These are phyloP conservation scores for Solanum aculeatissimum DNA, from an alignment of 305 asterid species.

Conservation along the genomic window DNA sequence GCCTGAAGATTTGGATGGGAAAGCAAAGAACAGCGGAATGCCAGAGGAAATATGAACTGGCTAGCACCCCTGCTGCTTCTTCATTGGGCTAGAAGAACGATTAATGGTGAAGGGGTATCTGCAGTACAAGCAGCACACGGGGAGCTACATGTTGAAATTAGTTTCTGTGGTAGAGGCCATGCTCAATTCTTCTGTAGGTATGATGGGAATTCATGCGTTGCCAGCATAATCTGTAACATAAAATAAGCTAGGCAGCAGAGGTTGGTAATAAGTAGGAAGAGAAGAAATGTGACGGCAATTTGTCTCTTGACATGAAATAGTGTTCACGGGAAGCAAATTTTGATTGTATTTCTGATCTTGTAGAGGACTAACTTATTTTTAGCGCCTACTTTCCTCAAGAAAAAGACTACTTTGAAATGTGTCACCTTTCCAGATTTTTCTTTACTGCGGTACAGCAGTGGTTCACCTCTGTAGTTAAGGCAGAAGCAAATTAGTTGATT, in stretches of 20 bases:
- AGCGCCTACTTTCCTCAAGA: neutral
- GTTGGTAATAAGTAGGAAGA: constrained; percentile 9
- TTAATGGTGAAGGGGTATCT: neutral
- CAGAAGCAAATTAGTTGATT: neutral
- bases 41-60: neutral
- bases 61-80: neutral
- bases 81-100: constrained; percentile 4
- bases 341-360: constrained; percentile 11
- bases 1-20: neutral
- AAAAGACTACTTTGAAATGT: neutral
- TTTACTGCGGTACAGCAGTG: neutral
- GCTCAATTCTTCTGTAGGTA: constrained; percentile 3
- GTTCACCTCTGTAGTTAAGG: neutral
- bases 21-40: neutral
- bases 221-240: constrained; percentile 29
- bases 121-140: neutral
- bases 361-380: constrained; percentile 11
- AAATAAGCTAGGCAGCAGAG: constrained; percentile 30
- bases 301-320: constrained; percentile 22
- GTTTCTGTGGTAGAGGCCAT: constrained; percentile 1
- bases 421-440: neutral
- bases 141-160: neutral
- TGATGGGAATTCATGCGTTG: constrained; percentile 10
- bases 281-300: constrained; percentile 6
- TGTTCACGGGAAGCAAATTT: constrained; percentile 15